phyloP scores from a whole-genome alignment of 2,329 filamentous ascomycete species.

The Rosellinia necatrix region DNA sequence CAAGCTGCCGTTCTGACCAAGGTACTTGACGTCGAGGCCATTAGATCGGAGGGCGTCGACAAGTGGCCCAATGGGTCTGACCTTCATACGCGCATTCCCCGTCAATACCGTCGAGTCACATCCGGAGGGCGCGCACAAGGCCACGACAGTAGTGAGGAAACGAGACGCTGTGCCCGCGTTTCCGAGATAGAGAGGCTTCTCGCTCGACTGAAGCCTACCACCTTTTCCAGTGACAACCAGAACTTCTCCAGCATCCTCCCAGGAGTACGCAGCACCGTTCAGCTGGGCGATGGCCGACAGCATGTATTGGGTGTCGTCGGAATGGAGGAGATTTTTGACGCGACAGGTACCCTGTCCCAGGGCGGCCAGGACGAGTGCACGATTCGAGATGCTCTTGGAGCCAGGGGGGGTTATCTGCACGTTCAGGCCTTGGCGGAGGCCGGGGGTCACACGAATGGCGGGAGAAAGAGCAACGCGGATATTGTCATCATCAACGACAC shows the following conservation, averaged over 20 bases:
- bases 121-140: constrained; percentile 72
- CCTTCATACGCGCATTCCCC: constrained; percentile 95
- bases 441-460: constrained; percentile 73
- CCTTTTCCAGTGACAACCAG: constrained; percentile 89
- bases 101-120: constrained; percentile 79
- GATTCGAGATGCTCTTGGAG: constrained; percentile 97
- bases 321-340: constrained; percentile 91
- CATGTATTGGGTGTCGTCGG: constrained; percentile 98
- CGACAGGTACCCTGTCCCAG: constrained; percentile 84
- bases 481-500: constrained; percentile 81
- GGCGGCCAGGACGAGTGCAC: constrained; percentile 90
- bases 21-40: constrained; percentile 83
- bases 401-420: constrained; percentile 87
- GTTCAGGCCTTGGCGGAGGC: constrained; percentile 66
- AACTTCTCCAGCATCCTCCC: constrained; percentile 93
- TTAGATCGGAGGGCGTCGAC: constrained; percentile 89
- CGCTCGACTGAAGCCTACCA: constrained; percentile 78
- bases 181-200: constrained; percentile 83
- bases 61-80: constrained; percentile 88
- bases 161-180: constrained; percentile 96
- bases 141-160: constrained; percentile 90
- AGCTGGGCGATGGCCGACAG: constrained; percentile 85
- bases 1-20: constrained; percentile 81
- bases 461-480: constrained; percentile 85
- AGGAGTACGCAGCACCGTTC: constrained; percentile 84